Conservation (phyloP, 345 rosid species). For the Populus simonii region DNA sequence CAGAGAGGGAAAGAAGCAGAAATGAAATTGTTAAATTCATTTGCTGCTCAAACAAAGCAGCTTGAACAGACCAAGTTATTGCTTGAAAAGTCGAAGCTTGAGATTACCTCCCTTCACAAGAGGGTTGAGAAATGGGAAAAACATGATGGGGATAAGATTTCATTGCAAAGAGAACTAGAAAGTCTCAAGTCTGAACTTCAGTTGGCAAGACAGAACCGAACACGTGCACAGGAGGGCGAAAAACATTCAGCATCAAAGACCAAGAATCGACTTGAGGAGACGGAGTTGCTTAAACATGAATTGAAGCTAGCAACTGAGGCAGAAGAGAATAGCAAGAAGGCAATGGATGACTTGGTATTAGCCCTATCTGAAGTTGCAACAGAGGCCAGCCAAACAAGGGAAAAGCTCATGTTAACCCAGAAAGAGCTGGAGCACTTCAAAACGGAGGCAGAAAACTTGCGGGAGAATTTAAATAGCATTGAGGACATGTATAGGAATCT, state of each 20-base stretch:
- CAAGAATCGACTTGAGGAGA: constrained; percentile 33
- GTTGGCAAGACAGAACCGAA: constrained; percentile 25
- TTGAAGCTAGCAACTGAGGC: constrained; percentile 50
- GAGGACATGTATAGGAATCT: constrained; percentile 33
- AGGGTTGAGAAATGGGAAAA: constrained; percentile 24
- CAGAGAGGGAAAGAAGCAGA: constrained; percentile 41
- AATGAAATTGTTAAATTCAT: constrained; percentile 37
- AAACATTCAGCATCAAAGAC: constrained; percentile 25
- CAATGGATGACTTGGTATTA: constrained; percentile 78
- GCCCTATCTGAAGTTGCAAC: constrained; percentile 78
- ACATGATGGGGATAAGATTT: constrained; percentile 15
- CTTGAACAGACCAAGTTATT: constrained; percentile 43
- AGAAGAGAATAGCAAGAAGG: constrained; percentile 75
- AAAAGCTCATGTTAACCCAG: constrained; percentile 41
- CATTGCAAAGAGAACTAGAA: constrained; percentile 22
- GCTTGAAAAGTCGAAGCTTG: constrained; percentile 49
- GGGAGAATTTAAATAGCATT: constrained; percentile 22
- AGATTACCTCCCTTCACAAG: constrained; percentile 36
- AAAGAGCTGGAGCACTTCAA: constrained; percentile 43
- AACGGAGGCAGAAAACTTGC: constrained; percentile 35
- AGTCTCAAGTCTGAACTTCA: constrained; percentile 40
- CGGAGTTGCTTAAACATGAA: constrained; percentile 38
- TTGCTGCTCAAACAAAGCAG: constrained; percentile 34
- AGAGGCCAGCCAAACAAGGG: constrained; percentile 48
- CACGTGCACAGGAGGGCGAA: constrained; percentile 36